Evolutionary conservation across 2,329 filamentous ascomycete species (phyloP).

Genomic region (Phaeophleospora eucalypticola): DNA sequence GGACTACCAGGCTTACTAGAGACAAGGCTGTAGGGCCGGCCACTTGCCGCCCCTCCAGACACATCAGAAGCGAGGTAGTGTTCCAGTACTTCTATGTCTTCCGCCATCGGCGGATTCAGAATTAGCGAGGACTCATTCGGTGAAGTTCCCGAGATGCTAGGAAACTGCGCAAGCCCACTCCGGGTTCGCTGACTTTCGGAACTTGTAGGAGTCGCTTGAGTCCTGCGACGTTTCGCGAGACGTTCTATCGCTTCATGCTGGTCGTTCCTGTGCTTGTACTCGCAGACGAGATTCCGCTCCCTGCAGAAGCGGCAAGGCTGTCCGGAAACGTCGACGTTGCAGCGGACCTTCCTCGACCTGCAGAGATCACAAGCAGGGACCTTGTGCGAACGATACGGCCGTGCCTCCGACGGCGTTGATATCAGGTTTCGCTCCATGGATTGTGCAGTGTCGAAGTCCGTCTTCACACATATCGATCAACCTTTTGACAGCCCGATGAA

Average conservation of each 20-base stretch:
- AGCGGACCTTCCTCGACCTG: slow-evolving; percentile 40
- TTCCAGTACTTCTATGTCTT: slow-evolving; percentile 40
- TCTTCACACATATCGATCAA: too few relatives aligned
- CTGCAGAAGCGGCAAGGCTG: slow-evolving; percentile 39
- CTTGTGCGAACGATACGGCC: slow-evolving; percentile 42
- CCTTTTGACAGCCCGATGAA: too few relatives aligned
- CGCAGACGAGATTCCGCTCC: slow-evolving; percentile 36
- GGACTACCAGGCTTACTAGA: slow-evolving; percentile 42
- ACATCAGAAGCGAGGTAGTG: slow-evolving; percentile 35
- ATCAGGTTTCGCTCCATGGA: not conserved
- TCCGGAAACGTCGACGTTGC: slow-evolving; percentile 38
- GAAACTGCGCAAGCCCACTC: slow-evolving; percentile 18
- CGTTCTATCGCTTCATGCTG: not conserved
- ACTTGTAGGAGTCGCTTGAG: not conserved
- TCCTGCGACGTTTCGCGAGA: slow-evolving; percentile 11
- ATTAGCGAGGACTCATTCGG: slow-evolving; percentile 37
- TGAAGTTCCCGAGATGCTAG: slow-evolving; percentile 23
- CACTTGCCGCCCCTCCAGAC: slow-evolving; percentile 21
- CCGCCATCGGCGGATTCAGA: slow-evolving; percentile 39
- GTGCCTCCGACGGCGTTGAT: slow-evolving; percentile 1
- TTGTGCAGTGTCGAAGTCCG: too few relatives aligned
- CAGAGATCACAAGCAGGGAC: slow-evolving; percentile 41
- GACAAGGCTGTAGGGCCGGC: slow-evolving; percentile 48
- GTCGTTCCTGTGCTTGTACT: slow-evolving; percentile 24
- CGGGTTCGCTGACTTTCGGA: not conserved